Conservation (phyloP, 2,329 filamentous ascomycete genomes). For the Herpotrichia juniperi region DNA sequence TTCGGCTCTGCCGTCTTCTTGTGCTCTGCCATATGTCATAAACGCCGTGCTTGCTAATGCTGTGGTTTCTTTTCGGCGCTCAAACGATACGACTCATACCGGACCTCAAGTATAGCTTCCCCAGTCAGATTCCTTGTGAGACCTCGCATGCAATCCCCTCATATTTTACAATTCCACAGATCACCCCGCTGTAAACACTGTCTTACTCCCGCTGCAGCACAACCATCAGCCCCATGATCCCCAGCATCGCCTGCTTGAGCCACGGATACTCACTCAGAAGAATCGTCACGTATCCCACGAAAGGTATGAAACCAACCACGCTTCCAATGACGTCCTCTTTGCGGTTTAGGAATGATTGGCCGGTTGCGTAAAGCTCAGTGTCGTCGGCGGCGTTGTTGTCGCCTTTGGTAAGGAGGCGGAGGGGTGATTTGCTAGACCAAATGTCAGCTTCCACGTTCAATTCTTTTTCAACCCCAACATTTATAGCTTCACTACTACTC, state of each 20-base stretch:
- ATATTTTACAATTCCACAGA: neutral
- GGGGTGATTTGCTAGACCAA: conserved; percentile 50
- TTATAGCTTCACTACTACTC: neutral
- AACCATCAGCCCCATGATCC: conserved; percentile 92
- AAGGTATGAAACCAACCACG: conserved; percentile 89
- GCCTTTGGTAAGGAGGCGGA: conserved; percentile 88
- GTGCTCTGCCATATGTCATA: neutral
- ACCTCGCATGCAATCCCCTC: neutral
- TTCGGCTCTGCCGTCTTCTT: neutral
- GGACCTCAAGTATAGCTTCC: neutral
- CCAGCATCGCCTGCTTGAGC: conserved; percentile 94
- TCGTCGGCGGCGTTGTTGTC: conserved; percentile 97
- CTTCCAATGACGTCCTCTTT: conserved; percentile 88
- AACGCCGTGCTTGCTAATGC: neutral
- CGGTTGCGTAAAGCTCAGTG: conserved; percentile 84
- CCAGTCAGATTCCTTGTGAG: neutral
- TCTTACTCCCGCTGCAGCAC: conserved; percentile 84
- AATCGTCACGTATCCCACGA: conserved; percentile 97
- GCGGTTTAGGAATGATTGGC: conserved; percentile 85
- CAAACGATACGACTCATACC: neutral
- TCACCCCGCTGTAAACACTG: neutral
- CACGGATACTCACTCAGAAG: conserved; percentile 93
- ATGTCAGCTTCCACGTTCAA: conserved; percentile 3
- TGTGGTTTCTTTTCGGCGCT: neutral
- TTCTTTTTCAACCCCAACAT: neutral